Conservation (phyloP, 2,329 filamentous ascomycete genomes). For the Drechslerella stenobrocha region DNA sequence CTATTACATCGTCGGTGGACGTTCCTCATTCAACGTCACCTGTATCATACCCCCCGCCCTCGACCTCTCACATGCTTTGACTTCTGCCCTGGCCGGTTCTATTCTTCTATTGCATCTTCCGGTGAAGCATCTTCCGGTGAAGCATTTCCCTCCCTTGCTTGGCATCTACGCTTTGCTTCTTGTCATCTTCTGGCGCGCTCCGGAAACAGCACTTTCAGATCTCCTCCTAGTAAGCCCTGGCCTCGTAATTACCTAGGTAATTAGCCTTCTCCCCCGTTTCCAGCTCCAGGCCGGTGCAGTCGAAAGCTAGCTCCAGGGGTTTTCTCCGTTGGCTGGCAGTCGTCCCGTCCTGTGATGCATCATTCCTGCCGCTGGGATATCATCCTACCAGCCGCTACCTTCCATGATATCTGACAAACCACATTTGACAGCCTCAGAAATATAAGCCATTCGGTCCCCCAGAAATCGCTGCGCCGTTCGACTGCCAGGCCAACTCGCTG, state of each 20-base stretch:
- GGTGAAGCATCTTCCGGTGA: conserved; percentile 23
- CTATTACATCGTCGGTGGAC: no score
- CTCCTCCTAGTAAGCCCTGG: conserved; percentile 42
- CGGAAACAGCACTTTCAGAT: conserved; percentile 21
- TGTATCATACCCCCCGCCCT: conserved; percentile 8
- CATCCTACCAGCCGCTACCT: conserved; percentile 35
- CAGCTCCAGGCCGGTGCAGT: neutral
- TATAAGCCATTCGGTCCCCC: neutral
- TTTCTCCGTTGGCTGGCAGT: conserved; percentile 27
- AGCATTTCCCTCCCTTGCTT: conserved; percentile 37
- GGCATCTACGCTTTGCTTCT: conserved; percentile 12
- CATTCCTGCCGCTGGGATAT: conserved; percentile 15
- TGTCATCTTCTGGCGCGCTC: conserved; percentile 1
- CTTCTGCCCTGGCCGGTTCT: conserved; percentile 14
- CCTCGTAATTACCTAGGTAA: no score
- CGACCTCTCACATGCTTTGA: conserved; percentile 7
- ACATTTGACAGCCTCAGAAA: conserved; percentile 35
- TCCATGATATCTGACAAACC: conserved; percentile 42
- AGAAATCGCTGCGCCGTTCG: conserved; percentile 5
- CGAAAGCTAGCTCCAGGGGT: conserved; percentile 3
- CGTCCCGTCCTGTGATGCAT: conserved; percentile 6
- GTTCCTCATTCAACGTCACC: conserved; percentile 8
- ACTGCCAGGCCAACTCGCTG: neutral
- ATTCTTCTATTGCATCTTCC: conserved; percentile 30
- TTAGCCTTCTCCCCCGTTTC: neutral